A percentile compares a stretch with the other conserved stretches of the same genome.
Evolutionary conservation across 345 rosid genomes (phyloP).

Genomic region (Stellera chamaejasme): DNA sequence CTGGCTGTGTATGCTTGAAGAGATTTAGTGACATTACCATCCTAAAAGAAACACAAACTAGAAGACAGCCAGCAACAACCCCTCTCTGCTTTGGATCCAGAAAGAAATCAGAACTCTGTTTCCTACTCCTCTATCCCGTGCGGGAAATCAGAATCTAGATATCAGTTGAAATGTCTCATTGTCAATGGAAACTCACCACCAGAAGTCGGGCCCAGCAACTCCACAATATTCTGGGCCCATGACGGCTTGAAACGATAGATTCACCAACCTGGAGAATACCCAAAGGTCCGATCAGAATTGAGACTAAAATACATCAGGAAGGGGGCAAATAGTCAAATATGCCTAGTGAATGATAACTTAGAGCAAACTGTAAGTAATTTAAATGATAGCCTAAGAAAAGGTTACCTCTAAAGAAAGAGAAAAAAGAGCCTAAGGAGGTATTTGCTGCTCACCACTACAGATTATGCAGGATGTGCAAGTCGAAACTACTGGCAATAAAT

Average conservation of each 20-base stretch:
- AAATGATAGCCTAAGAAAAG: no score
- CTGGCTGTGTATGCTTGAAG: no score
- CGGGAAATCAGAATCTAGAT: slow-evolving; percentile 26
- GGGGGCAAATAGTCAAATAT: background rate
- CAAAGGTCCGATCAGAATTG: slow-evolving; percentile 5
- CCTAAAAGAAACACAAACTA: no score
- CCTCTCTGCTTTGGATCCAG: no score
- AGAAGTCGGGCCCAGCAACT: slow-evolving; percentile 24
- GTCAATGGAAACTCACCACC: slow-evolving; percentile 27
- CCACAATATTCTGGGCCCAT: slow-evolving; percentile 12
- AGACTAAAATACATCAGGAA: background rate
- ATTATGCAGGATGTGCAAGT: slow-evolving; percentile 11
- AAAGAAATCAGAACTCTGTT: no score
- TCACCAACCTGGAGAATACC: slow-evolving; percentile 17
- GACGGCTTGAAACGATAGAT: slow-evolving; percentile 11
- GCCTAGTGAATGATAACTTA: background rate
- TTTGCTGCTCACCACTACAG: slow-evolving; percentile 34
- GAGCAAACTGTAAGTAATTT: background rate
- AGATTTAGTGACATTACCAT: no score
- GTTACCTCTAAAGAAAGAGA: background rate
- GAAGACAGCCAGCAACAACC: no score
- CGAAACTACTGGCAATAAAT: slow-evolving; percentile 71
- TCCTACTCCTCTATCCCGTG: slow-evolving; percentile 18
- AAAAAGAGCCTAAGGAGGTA: background rate
- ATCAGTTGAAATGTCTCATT: slow-evolving; percentile 25